Evolutionary conservation across 2,329 filamentous ascomycete species (phyloP).

Genomic region (Xylariaceae sp.): DNA sequence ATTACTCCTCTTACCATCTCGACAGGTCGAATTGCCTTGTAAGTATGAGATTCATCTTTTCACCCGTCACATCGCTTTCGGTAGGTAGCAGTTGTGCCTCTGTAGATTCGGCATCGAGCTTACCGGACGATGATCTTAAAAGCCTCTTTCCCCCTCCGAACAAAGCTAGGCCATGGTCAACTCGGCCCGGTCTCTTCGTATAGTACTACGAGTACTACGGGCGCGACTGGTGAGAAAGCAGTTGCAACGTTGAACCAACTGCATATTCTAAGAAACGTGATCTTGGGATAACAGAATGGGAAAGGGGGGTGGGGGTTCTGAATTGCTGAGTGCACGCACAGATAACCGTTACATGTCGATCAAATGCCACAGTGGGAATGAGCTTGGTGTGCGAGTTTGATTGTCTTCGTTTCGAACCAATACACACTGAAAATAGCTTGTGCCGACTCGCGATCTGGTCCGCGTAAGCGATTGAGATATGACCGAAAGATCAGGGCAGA

Average conservation of each 20-base stretch:
- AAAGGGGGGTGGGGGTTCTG: not conserved
- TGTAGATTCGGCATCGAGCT: not conserved
- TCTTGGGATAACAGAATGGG: not conserved
- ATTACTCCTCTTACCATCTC: not conserved
- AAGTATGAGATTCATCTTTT: not conserved
- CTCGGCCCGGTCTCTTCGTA: not conserved
- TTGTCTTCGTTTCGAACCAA: not conserved
- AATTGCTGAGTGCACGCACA: not conserved
- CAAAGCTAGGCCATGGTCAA: not conserved
- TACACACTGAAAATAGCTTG: not conserved
- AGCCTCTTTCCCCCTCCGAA: not conserved
- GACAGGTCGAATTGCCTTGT: not conserved
- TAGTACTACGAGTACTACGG: not conserved
- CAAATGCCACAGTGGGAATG: not conserved
- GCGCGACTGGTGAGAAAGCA: not conserved
- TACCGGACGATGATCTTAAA: not conserved
- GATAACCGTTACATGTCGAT: not conserved
- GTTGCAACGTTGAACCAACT: constrained; percentile 19
- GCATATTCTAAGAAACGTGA: constrained; percentile 9
- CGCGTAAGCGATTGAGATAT: not conserved
- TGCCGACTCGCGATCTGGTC: not conserved
- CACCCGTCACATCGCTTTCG: not conserved
- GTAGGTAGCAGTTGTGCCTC: not conserved
- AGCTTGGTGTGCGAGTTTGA: not conserved
- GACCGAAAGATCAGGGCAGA: not conserved